A percentile compares a stretch with the other conserved stretches of the same genome.
Evolutionary conservation across 345 rosid species (phyloP).

Genomic region (Murraya koenigii): DNA sequence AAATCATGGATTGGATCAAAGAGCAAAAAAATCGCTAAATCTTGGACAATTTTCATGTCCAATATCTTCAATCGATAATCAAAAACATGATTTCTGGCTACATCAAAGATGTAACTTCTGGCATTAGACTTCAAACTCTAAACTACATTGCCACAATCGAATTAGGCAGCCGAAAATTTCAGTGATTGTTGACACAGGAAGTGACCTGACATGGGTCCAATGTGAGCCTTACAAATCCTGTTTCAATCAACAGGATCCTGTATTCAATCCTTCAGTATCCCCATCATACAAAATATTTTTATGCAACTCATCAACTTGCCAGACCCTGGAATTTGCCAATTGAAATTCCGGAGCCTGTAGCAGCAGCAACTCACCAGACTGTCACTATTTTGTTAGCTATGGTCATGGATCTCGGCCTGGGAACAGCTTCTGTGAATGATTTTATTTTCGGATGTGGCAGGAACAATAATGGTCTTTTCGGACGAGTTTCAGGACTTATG

Average conservation of each 20-base stretch:
- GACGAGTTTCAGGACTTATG: constrained; percentile 84
- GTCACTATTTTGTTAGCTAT: constrained; percentile 70
- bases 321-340: constrained; percentile 44
- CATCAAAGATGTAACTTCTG: constrained; percentile 43
- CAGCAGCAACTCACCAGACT: constrained; percentile 30
- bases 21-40: constrained; percentile 45
- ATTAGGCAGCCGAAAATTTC: constrained; percentile 58
- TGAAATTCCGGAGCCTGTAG: constrained; percentile 56
- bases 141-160: constrained; percentile 72
- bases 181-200: constrained; percentile 85
- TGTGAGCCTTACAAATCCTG: constrained; percentile 80
- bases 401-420: constrained; percentile 72
- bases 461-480: constrained; percentile 73
- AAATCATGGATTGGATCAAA: constrained; percentile 49
- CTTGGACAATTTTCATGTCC: constrained; percentile 53
- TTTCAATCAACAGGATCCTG: constrained; percentile 68
- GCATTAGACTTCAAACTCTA: constrained; percentile 54
- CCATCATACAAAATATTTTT: constrained; percentile 49
- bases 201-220: constrained; percentile 95
- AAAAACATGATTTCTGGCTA: constrained; percentile 25
- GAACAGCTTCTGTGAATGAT: constrained; percentile 33
- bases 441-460: constrained; percentile 84
- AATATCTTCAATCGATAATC: constrained; percentile 49
- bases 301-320: constrained; percentile 73
- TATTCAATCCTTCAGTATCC: constrained; percentile 65